Percentiles rank a stretch among this genome's conserved stretches.
Evolutionary conservation across 345 rosid genomes (phyloP).

Genomic region (Mallotus nudiflorus): DNA sequence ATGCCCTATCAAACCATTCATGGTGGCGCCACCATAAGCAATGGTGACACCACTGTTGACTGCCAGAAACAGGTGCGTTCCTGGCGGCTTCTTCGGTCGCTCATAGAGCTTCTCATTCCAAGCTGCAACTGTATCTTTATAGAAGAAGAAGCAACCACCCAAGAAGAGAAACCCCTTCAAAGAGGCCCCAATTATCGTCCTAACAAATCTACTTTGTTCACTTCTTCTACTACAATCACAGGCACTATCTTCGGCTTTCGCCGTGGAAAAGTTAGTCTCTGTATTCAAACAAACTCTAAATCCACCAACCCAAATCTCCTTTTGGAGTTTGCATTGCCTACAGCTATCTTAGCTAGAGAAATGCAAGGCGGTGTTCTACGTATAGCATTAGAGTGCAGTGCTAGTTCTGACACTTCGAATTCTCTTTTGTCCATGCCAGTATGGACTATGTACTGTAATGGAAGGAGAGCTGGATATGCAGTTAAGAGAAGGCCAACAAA

Average conservation of each 20-base stretch:
- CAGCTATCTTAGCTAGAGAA: conserved; percentile 56
- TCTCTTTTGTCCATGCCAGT: conserved; percentile 38
- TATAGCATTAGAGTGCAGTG: conserved; percentile 49
- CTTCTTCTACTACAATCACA: conserved; percentile 41
- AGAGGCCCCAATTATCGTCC: conserved; percentile 17
- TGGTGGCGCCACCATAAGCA: conserved; percentile 33
- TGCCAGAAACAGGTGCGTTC: conserved; percentile 82
- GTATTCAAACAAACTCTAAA: conserved; percentile 52
- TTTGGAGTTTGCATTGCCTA: conserved; percentile 56
- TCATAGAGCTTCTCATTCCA: conserved; percentile 59
- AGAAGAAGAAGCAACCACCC: conserved; percentile 27
- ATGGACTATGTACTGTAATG: conserved; percentile 73
- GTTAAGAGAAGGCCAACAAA: conserved; percentile 45
- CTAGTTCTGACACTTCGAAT: not conserved
- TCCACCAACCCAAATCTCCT: conserved; percentile 47
- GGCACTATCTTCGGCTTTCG: conserved; percentile 70
- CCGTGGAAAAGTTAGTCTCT: conserved; percentile 56
- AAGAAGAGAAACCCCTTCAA: not conserved
- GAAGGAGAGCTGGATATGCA: conserved; percentile 69
- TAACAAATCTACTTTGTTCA: conserved; percentile 15
- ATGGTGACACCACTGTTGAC: conserved; percentile 55
- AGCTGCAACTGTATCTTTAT: conserved; percentile 45
- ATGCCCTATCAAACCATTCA: conserved; percentile 42
- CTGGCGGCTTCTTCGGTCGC: conserved; percentile 64
- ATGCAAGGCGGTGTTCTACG: conserved; percentile 66